Evolutionary conservation across 495 filamentous ascomycete genomes (phyloP), one percentile per base, ranked within the genome.

Genomic region (Friedmanniomyces simplex): DNA sequence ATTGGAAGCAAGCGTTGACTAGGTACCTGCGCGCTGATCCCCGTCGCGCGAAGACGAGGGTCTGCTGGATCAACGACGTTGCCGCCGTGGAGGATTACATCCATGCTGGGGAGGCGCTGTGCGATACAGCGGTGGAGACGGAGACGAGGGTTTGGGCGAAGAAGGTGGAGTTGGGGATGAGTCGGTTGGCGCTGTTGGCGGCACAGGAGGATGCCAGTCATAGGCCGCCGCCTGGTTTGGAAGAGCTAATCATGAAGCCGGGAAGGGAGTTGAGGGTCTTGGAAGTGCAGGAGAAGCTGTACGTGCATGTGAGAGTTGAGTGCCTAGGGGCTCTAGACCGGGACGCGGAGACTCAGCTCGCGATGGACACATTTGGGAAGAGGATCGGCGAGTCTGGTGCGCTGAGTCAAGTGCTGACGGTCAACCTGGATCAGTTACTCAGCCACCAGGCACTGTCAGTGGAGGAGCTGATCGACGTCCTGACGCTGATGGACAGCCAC

Each of bases 11-110:
- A 59, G 73, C 89, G 22, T 25, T 64, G 53, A 95, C 89, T 12
- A 74, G 73, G 30, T 97, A 88, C 65, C 74, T 97, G 45, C 81
- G 86, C 30, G 79, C 76, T 26, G 77, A 83, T 60, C 79, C 81
- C 11, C 71, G 80, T 60, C 83, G 87, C 46, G 80, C 82, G 39
- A 87, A 63, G 18, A 69, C 14, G 14, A 86, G 63, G 32, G 69
- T 96, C n/a, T 77, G 84, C 39, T 98, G 93, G 93, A 91, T 98
- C 70, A 91, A 97, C 69, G 90, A 96, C 64, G 80, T 96, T 20
- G 71, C 79, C 51, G 75, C 79, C 21, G 84, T 89, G 66, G 75
- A 82, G 53, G 79, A 93, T 52, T 91, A 86, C 60, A 73, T 78
- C 32, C 75, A 75, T 55, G 91, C 91, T 14, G 82, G 82, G 11